Conservation (phyloP, 2,329 filamentous ascomycete species). For the Colletotrichum sp. region DNA sequence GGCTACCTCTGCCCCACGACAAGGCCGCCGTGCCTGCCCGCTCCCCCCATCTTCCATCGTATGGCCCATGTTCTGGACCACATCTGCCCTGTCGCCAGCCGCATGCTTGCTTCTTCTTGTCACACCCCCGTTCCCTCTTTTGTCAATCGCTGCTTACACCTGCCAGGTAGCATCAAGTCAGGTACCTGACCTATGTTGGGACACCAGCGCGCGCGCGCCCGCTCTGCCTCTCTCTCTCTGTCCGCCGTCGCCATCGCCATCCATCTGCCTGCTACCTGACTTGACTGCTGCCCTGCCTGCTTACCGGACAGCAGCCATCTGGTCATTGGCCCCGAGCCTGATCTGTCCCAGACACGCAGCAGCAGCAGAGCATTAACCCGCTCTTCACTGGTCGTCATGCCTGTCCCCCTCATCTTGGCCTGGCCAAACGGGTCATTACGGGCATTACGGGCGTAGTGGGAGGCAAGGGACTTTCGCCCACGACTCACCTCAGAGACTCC, state of each 20-base stretch:
- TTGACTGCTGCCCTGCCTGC: background rate
- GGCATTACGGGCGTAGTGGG: conserved; percentile 19
- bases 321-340: background rate
- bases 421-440: background rate
- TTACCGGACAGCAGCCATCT: background rate
- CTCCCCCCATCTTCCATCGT: background rate
- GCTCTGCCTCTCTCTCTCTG: background rate
- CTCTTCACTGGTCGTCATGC: conserved; percentile 2
- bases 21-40: background rate
- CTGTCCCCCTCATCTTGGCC: background rate
- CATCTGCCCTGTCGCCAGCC: conserved; percentile 6
- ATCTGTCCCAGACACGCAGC: conserved; percentile 3
- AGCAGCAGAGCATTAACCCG: conserved; percentile 8
- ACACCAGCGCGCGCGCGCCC: background rate
- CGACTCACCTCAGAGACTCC: background rate
- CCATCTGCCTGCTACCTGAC: background rate
- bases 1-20: background rate
- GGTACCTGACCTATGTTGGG: background rate
- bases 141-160: conserved; percentile 6
- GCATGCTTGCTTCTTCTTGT: conserved; percentile 15
- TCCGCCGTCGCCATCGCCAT: background rate
- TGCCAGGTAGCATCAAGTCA: background rate
- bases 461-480: conserved; percentile 15
- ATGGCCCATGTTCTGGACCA: conserved; percentile 14
- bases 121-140: conserved; percentile 15